phyloP scores from a whole-genome alignment of 2,329 filamentous ascomycete species.

The Clonostachys byssicola region DNA sequence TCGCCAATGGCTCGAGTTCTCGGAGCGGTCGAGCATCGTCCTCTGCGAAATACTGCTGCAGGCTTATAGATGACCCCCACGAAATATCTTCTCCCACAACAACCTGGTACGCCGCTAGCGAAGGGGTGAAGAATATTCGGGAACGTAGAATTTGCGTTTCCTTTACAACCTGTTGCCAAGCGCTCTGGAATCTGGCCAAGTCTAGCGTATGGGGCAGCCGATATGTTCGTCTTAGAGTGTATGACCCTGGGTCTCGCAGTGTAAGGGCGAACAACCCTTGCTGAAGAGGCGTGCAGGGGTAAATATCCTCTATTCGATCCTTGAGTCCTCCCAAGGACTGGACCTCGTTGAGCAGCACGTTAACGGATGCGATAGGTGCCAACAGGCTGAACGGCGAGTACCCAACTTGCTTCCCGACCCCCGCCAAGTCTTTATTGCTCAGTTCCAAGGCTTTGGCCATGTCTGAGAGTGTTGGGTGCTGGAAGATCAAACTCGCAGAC shows the following conservation, averaged over 20 bases:
- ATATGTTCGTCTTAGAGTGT: neutral
- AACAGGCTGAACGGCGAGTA: neutral
- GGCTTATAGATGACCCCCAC: neutral
- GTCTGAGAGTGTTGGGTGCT: conserved; percentile 4
- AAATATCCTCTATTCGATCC: conserved; percentile 2
- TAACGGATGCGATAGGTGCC: neutral
- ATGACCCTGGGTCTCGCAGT: conserved; percentile 3
- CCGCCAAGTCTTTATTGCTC: neutral
- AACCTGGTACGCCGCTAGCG: conserved; percentile 5
- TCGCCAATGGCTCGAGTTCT: neutral
- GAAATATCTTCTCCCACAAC: conserved; percentile 5
- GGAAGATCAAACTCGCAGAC: conserved; percentile 3
- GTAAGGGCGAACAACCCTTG: conserved; percentile 15
- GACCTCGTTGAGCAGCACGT: conserved; percentile 1
- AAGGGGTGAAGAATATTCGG: conserved; percentile 9
- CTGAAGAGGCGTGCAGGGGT: conserved; percentile 8
- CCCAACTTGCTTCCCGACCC: conserved; percentile 1
- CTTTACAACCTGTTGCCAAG: conserved; percentile 5
- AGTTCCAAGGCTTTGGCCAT: neutral
- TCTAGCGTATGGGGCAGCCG: conserved; percentile 1
- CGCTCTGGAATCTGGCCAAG: conserved; percentile 5
- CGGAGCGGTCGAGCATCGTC: neutral
- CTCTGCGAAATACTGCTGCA: neutral
- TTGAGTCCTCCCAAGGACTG: too few species aligned
- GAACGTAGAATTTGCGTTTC: conserved; percentile 9